These are phyloP conservation scores for Pecoramyces ruminantium DNA, from an alignment of 192 early-diverging fungal species.

Conservation along the genomic window DNA sequence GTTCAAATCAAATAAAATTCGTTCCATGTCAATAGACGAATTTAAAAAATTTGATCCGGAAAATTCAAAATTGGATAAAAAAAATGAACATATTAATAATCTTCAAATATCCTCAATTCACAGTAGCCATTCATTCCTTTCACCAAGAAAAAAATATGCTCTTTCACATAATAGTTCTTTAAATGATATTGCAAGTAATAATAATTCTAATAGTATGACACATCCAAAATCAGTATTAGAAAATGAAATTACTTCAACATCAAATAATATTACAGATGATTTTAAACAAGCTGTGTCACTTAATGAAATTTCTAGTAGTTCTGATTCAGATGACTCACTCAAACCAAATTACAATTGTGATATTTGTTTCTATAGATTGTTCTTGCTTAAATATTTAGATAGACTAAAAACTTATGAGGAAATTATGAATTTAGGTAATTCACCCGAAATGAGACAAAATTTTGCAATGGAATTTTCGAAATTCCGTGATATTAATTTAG, in stretches of 20 bases:
- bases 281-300: background rate
- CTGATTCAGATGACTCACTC: background rate
- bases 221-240: background rate
- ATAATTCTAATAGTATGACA: background rate
- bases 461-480: conserved; percentile 25
- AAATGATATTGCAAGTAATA: conserved; percentile 11
- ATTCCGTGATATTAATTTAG: conserved; percentile 48
- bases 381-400: conserved; percentile 40
- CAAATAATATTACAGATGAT: background rate
- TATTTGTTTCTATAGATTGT: conserved; percentile 25
- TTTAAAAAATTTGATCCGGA: background rate
- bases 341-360: background rate
- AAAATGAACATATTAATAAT: background rate
- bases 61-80: background rate
- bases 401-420: conserved; percentile 40
- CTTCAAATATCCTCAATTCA: background rate
- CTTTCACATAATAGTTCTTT: background rate
- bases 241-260: background rate
- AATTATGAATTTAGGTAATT: conserved; percentile 13
- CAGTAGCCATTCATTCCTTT: background rate
- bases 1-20: background rate
- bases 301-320: background rate
- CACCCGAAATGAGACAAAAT: background rate
- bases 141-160: background rate
- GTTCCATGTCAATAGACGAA: background rate